Conservation (phyloP, 2,329 filamentous ascomycete genomes). For the Cladophialophora bantiana region DNA sequence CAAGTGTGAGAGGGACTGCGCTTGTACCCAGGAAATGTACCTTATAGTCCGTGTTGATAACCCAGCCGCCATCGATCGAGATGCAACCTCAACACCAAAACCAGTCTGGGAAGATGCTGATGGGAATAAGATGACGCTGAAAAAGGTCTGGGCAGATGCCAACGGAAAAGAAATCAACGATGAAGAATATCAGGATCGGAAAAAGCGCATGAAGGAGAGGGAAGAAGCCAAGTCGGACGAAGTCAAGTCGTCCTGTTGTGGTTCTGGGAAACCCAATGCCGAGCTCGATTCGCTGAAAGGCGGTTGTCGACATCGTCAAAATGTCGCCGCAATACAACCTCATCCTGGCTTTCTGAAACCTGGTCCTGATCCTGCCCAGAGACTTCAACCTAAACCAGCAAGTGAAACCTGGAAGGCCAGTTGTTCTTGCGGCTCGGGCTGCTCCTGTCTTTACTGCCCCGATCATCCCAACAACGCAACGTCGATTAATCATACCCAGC, state of each 20-base stretch:
- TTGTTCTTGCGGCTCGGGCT: constrained; percentile 40
- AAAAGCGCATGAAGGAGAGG: constrained; percentile 32
- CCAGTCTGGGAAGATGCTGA: constrained; percentile 37
- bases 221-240: constrained; percentile 28
- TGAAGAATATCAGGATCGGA: constrained; percentile 34
- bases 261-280: constrained; percentile 25
- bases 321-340: constrained; percentile 25
- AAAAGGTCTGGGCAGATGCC: constrained; percentile 38
- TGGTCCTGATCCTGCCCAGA: constrained; percentile 8
- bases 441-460: constrained; percentile 41
- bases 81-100: constrained; percentile 35
- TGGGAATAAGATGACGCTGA: constrained; percentile 36
- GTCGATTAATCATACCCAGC: constrained; percentile 36
- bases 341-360: constrained; percentile 7
- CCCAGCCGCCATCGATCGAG: constrained; percentile 26
- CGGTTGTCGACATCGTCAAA: constrained; percentile 39
- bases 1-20: constrained; percentile 37
- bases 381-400: background rate
- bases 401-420: constrained; percentile 25
- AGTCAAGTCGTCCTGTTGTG: constrained; percentile 31
- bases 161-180: constrained; percentile 37
- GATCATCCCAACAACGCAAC: constrained; percentile 41
- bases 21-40: constrained; percentile 38
- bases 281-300: constrained; percentile 25
- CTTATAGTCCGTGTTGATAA: constrained; percentile 35